A percentile compares a stretch with the other conserved stretches of the same genome.
These are phyloP conservation scores for Davidsoniella eucalypti DNA, from an alignment of 2,329 filamentous ascomycete genomes.

Conservation along the genomic window DNA sequence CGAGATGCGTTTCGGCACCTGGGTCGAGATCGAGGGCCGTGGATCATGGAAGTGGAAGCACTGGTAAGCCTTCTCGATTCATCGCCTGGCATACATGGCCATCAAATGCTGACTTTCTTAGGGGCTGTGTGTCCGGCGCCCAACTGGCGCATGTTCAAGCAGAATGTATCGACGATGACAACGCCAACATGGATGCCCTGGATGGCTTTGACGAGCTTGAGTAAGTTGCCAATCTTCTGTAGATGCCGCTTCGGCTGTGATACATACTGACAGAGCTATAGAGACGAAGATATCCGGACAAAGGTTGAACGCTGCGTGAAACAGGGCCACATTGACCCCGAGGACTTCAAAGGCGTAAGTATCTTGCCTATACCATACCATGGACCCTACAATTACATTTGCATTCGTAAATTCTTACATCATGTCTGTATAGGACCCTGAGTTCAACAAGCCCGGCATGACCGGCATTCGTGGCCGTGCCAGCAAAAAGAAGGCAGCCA, in stretches of 20 bases:
- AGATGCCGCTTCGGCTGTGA: slow-evolving; percentile 3
- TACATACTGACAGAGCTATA: slow-evolving; percentile 18
- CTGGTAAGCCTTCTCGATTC: slow-evolving; percentile 42
- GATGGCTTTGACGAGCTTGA: slow-evolving; percentile 67
- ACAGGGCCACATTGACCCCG: slow-evolving; percentile 65
- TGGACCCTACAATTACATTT: not conserved
- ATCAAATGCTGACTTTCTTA: slow-evolving; percentile 20
- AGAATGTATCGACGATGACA: slow-evolving; percentile 30
- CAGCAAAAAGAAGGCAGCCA: slow-evolving; percentile 7
- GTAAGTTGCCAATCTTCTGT: slow-evolving; percentile 21
- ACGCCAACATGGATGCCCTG: slow-evolving; percentile 46
- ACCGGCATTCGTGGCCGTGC: slow-evolving; percentile 39
- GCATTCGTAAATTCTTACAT: not conserved
- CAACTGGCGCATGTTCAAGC: slow-evolving; percentile 51
- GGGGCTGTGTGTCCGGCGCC: slow-evolving; percentile 76
- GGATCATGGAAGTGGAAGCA: slow-evolving; percentile 66
- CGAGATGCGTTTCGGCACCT: slow-evolving; percentile 59
- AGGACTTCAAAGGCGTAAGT: slow-evolving; percentile 79
- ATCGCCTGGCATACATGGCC: too few species aligned
- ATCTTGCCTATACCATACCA: slow-evolving; percentile 1
- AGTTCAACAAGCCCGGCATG: slow-evolving; percentile 53
- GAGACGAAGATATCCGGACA: slow-evolving; percentile 44
- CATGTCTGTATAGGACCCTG: slow-evolving; percentile 43
- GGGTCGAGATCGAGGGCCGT: slow-evolving; percentile 46
- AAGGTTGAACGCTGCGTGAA: slow-evolving; percentile 59